Conservation (phyloP, 2,329 filamentous ascomycete genomes). For the Fusarium sp. region DNA sequence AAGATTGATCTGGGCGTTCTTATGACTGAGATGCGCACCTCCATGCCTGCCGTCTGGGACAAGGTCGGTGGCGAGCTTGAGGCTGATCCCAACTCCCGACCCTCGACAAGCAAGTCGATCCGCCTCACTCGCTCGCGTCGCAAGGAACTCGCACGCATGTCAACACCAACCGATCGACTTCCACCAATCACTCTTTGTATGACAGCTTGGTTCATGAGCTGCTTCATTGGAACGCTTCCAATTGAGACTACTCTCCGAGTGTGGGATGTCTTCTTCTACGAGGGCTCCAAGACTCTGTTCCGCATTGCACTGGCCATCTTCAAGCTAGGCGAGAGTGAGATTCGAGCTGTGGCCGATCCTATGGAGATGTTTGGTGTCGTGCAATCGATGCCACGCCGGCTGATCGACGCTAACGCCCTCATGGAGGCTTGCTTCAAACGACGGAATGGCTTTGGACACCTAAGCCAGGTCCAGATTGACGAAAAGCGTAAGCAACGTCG, state of each 20-base stretch:
- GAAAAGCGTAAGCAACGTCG: constrained; percentile 77
- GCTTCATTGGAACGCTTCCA: constrained; percentile 91
- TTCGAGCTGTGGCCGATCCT: constrained; percentile 82
- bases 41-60: constrained; percentile 84
- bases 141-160: constrained; percentile 54
- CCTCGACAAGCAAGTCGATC: constrained; percentile 51
- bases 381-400: constrained; percentile 82
- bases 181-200: constrained; percentile 93
- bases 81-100: constrained; percentile 55
- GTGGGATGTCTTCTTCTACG: constrained; percentile 97
- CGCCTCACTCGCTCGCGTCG: constrained; percentile 54
- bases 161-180: constrained; percentile 64
- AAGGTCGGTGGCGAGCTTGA: constrained; percentile 87
- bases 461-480: constrained; percentile 86
- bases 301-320: constrained; percentile 91
- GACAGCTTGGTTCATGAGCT: constrained; percentile 98
- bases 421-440: constrained; percentile 87
- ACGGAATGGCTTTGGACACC: constrained; percentile 81
- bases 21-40: constrained; percentile 86
- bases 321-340: constrained; percentile 85
- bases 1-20: constrained; percentile 95
- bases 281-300: constrained; percentile 93
- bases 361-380: constrained; percentile 98
- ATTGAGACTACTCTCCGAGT: constrained; percentile 92
- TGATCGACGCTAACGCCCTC: constrained; percentile 84